Evolutionary conservation across 2,329 filamentous ascomycete genomes (phyloP), one percentile per base, ranked within the genome.

Genomic region (Aotearoamyces nothofagi): DNA sequence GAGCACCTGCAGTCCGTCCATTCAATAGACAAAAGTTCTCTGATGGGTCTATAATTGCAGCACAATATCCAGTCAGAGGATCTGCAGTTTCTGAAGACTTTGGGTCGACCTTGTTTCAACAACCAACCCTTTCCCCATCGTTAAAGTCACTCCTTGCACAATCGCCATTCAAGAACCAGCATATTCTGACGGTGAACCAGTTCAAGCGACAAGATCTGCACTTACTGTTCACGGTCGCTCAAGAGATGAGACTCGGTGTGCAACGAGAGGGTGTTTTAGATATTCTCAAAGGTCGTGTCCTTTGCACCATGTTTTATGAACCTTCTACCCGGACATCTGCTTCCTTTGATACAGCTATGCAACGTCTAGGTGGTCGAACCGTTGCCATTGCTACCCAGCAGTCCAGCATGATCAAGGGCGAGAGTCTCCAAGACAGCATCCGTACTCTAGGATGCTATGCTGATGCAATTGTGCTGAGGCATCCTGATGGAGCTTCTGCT

Each of bases 271-370:
- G 90, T 34, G 79, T 90, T 16, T 65, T 98, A 28, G 78, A 90
- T 46, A 66, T 92, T 32, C 71, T 98, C 36, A 81, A 79, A 45
- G 84, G 86, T 15, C 75, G 80, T 25, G 71, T 98, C 9, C 67
- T 98, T 20, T 83, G 78, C 57, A 90, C 82, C 2, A 73, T 98
- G 60, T 98, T 98, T 68, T 98, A 86, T 55, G 90, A 98, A 63
- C 90, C 90, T 2, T 96, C 87, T 1, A 98, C 90, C 3, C 72
- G 90, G 31, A 98, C 90, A 4, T 94, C 87, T 9, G 74, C 81
- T 20, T 98, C 90, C 3, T 98, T 98, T 45, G 90, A 98, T 50
- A 81, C 87, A 32, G 90, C 90, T 23, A 98, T 98, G 90, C 92
- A 98, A 63, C 79, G 92, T 29, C 76, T 98, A 4, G 90, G 90